A percentile compares a stretch with the other conserved stretches of the same genome.
phyloP scores from a whole-genome alignment of 2,329 filamentous ascomycete species.

The Talaromyces sp. region DNA sequence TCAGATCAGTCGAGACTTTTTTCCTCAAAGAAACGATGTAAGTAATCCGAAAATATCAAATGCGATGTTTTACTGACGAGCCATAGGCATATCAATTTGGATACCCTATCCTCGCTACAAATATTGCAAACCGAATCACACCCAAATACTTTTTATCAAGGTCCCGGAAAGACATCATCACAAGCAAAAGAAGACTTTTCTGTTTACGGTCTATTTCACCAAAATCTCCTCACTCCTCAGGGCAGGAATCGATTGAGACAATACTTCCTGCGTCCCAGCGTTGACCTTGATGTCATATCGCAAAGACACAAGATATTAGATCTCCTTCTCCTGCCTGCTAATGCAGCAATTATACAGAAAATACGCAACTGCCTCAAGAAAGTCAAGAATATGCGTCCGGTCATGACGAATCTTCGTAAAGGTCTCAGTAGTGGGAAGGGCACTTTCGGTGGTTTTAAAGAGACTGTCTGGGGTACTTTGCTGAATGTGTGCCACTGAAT shows the following conservation, averaged over 20 bases:
- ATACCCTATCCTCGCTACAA: conserved; percentile 78
- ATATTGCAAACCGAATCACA: conserved; percentile 80
- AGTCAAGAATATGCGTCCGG: conserved; percentile 70
- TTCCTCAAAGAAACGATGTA: conserved; percentile 62
- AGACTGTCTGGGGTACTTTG: conserved; percentile 70
- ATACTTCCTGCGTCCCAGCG: conserved; percentile 74
- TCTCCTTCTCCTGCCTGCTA: conserved; percentile 65
- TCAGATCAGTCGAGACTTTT: conserved; percentile 71
- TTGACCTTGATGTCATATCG: conserved; percentile 64
- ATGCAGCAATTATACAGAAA: conserved; percentile 53
- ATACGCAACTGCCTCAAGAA: conserved; percentile 63
- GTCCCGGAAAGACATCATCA: conserved; percentile 57
- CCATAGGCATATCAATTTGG: conserved; percentile 73
- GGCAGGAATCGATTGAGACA: conserved; percentile 72
- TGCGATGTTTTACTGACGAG: background rate
- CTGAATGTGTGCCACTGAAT: conserved; percentile 42
- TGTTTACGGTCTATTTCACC: conserved; percentile 76
- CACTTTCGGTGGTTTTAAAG: conserved; percentile 56
- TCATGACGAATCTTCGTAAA: conserved; percentile 69
- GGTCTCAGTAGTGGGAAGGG: conserved; percentile 61
- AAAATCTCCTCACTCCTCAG: conserved; percentile 72
- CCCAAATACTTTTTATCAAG: conserved; percentile 75
- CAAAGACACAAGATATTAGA: conserved; percentile 69
- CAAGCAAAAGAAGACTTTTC: conserved; percentile 78
- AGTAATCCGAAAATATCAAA: conserved; percentile 21